Base-by-base conservation (phyloP, 495 filamentous ascomycete genomes). In the Podospora comata region DNA sequence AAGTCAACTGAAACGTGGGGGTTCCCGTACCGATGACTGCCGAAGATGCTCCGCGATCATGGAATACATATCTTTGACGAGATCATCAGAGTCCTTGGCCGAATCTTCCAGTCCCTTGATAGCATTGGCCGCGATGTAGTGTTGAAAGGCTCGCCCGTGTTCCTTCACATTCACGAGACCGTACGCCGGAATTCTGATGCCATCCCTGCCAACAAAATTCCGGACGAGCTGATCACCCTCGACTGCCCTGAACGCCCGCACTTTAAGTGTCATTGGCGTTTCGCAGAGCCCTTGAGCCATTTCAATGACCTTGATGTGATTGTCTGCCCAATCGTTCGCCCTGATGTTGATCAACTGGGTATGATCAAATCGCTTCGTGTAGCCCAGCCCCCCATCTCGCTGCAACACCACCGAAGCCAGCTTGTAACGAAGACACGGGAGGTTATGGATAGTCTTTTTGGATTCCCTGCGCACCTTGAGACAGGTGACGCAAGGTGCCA, bases 391-490 rank as follows among this genome's bases (percentile, higher is more conserved):
- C 9, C 79, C 79, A 3, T 73, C 69, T 23, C 82, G 82, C 60
- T 77, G 79, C 5, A 79, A 70, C 5, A 69, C 63, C 13, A 79
- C 72, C 48, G 79, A 72, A 23, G 76, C 75, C 9, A 83, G 66
- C 68, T 78, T 82, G 67, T 70, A 76, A 13, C 80, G 79, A 30
- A 78, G 61, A 53, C 82, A 84, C 0, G 76, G 79, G 18, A 80
- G 68, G 26, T 72, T 71, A 62, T 83, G 80, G 19, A 83, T 81
- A 13, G 79, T 78, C 64, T 83, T 84, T 66, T 81, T 83, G 4
- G 79, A 77, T 2, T 72, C 75, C 30, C 74, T 71, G 44, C 75
- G 73, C 2, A 82, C 74, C 0, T 65, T 72, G 16, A 69, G 64
- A 59, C 82, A 84, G 2, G 77, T 76, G 5, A 74, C 30, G 66